Base-by-base conservation (phyloP, 1,139 yeast genomes). In the Scheffersomyces parashehatae region DNA sequence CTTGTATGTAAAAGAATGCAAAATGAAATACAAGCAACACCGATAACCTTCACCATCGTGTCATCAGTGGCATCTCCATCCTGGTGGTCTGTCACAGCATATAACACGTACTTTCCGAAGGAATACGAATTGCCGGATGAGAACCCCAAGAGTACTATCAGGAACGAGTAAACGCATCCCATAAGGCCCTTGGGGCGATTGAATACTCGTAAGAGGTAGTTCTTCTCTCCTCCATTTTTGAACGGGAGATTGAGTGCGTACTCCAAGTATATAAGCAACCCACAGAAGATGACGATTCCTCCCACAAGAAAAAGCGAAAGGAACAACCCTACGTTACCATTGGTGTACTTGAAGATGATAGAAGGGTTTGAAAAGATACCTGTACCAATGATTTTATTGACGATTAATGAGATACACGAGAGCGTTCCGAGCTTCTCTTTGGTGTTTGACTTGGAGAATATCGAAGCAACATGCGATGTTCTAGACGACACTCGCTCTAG, bases 81-180 rank as follows among this genome's bases (percentile, higher is more conserved):
- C 28, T 52, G 48, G 35, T 52, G 58, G 28, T 57, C 58, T 7
- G 65, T 54, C 24, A 67, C 45, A 0, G 80, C 73, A 51, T 63
- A 75, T 38, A 75, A 58, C 4, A 75, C 55, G 54, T 76, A 76
- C 51, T 74, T 73, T 5, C 81, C 81, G 55, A 75, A 75, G 0
- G 81, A 80, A 58, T 67, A 76, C 7, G 79, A 68, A 48, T 76
- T 76, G 2, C 81, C 81, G 1, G 79, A 70, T 49, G 78, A 71
- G 50, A 76, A 75, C 1, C 81, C 81, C 10, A 76, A 56, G 11
- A 75, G 45, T 5, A 75, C 79, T 44, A 75, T 75, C 43, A 71
- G 76, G 45, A 75, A 74, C 6, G 80, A 68, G 52, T 75, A 76
- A 1, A 73, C 60, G 48, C 75, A 69, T 3, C 77, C 77, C 37